phyloP scores from a whole-genome alignment of 371 early-diverging fungal species.

The Mucor sp. region DNA sequence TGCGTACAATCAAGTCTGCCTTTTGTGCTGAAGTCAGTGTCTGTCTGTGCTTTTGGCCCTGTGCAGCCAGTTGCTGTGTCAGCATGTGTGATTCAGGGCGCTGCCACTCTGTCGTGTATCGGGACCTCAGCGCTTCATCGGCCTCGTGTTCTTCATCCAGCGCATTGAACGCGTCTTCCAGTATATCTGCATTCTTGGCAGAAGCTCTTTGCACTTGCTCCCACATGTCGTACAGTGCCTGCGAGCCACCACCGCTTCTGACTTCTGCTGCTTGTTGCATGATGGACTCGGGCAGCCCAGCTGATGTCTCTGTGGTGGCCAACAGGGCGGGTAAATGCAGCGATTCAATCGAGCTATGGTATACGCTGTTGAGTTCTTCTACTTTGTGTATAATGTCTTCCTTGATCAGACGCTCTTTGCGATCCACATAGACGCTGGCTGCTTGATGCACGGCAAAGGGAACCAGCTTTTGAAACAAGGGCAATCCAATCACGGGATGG shows the following conservation, averaged over 20 bases:
- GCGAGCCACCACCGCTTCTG: constrained; percentile 68
- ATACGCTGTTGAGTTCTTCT: constrained; percentile 62
- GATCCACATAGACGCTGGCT: constrained; percentile 78
- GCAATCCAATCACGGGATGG: constrained; percentile 66
- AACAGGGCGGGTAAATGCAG: constrained; percentile 72
- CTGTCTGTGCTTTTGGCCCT: constrained; percentile 63
- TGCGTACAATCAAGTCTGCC: constrained; percentile 64
- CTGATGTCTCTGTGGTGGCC: constrained; percentile 66
- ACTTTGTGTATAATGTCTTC: constrained; percentile 64
- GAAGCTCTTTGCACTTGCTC: constrained; percentile 62
- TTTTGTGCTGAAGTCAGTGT: constrained; percentile 70
- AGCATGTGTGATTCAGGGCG: constrained; percentile 63
- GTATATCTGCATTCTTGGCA: constrained; percentile 46
- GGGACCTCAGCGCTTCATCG: constrained; percentile 61
- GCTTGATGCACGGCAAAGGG: constrained; percentile 92
- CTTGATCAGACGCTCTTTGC: constrained; percentile 76
- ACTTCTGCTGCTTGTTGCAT: constrained; percentile 74
- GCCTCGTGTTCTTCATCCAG: constrained; percentile 76
- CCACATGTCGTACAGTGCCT: constrained; percentile 60
- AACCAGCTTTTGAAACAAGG: constrained; percentile 81
- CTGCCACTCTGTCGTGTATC: constrained; percentile 58
- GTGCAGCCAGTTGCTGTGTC: constrained; percentile 64
- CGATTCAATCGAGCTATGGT: constrained; percentile 62
- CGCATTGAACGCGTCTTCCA: constrained; percentile 69
- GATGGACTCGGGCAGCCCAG: constrained; percentile 72